A percentile compares a stretch with the other conserved stretches of the same genome.
These are phyloP conservation scores for Breviolum minutum DNA, from an alignment of 73 alveolate genomes.

Conservation along the genomic window DNA sequence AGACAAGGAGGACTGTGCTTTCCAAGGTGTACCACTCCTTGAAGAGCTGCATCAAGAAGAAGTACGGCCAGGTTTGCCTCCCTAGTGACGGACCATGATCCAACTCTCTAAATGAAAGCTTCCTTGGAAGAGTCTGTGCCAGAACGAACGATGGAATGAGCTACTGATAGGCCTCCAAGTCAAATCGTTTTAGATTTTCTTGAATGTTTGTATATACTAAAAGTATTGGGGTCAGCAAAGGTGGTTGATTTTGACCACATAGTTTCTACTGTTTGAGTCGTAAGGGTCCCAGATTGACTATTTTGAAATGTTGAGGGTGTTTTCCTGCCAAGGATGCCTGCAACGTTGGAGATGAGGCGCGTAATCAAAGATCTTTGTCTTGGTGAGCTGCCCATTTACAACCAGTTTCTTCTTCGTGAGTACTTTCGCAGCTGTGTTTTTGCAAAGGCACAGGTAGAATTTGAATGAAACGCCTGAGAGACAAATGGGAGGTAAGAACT, in stretches of 20 bases:
- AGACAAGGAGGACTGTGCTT: background rate
- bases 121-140: too few species aligned
- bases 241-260: too few species aligned
- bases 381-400: background rate
- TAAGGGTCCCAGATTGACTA: too few species aligned
- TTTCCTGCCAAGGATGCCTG: conserved; percentile 96
- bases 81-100: background rate
- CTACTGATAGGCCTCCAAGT: too few species aligned
- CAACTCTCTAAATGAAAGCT: too few species aligned
- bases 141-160: too few species aligned
- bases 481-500: too few species aligned
- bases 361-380: background rate
- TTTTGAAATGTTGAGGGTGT: background rate
- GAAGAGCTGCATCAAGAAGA: conserved; percentile 98
- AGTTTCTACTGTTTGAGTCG: too few species aligned
- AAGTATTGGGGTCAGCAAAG: too few species aligned
- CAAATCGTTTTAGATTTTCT: too few species aligned
- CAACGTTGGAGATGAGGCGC: conserved; percentile 99
- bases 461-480: background rate
- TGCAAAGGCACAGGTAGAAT: background rate
- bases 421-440: background rate
- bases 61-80: conserved; percentile 97
- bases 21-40: conserved; percentile 97
- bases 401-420: background rate
- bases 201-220: too few species aligned